Percentiles rank a stretch among this genome's conserved stretches.
Evolutionary conservation across 192 early-diverging fungal genomes (phyloP).

Genomic region (Coemansia sp.): DNA sequence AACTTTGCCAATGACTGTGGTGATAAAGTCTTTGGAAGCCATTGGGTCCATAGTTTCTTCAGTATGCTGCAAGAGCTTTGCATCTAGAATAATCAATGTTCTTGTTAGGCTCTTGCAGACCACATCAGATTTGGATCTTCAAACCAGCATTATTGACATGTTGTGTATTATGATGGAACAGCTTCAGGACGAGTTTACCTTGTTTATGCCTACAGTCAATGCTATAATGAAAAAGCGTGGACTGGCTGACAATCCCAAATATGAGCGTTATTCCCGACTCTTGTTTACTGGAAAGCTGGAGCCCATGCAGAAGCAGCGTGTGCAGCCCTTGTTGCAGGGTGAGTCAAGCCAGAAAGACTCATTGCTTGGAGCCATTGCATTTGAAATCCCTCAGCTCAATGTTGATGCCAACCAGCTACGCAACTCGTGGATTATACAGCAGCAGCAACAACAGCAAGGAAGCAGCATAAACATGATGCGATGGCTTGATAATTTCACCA

Average conservation of each 20-base stretch:
- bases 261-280: slow-evolving; percentile 73
- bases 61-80: slow-evolving; percentile 81
- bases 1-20: slow-evolving; percentile 62
- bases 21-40: slow-evolving; percentile 68
- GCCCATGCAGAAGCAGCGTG: slow-evolving; percentile 4
- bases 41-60: slow-evolving; percentile 74
- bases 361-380: neutral
- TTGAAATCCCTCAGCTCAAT: neutral
- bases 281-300: slow-evolving; percentile 73
- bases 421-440: slow-evolving; percentile 61
- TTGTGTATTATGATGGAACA: slow-evolving; percentile 82
- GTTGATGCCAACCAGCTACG: slow-evolving; percentile 64
- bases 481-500: slow-evolving; percentile 88
- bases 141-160: slow-evolving; percentile 74
- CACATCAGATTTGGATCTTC: slow-evolving; percentile 54
- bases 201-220: slow-evolving; percentile 86
- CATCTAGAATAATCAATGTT: slow-evolving; percentile 84
- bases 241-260: slow-evolving; percentile 66
- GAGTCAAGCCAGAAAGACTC: slow-evolving; percentile 1
- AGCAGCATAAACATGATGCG: slow-evolving; percentile 81
- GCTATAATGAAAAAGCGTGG: slow-evolving; percentile 70
- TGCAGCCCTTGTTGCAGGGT: slow-evolving; percentile 1
- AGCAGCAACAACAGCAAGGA: slow-evolving; percentile 18
- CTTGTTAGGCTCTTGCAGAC: slow-evolving; percentile 74
- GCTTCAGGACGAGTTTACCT: slow-evolving; percentile 79